Conservation (phyloP, 352 stramenopile genomes). For the Halophytophthora polymorphica region DNA sequence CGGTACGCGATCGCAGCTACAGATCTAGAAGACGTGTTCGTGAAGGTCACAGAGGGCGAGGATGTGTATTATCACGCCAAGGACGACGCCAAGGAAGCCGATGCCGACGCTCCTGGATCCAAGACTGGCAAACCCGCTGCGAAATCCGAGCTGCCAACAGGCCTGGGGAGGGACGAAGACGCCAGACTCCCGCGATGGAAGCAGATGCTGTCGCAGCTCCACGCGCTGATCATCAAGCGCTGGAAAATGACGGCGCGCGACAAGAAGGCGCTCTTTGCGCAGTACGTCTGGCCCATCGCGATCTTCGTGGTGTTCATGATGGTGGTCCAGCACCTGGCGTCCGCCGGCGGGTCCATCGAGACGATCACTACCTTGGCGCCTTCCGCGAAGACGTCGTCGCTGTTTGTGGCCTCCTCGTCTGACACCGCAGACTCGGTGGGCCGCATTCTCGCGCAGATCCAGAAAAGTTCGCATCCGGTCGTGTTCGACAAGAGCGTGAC, state of each 20-base stretch:
- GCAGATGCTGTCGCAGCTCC: constrained; percentile 41
- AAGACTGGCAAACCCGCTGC: constrained; percentile 10
- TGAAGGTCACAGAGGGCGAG: constrained; percentile 89
- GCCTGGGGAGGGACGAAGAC: constrained; percentile 4
- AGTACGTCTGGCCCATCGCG: constrained; percentile 70
- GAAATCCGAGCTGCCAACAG: constrained; percentile 10
- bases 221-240: constrained; percentile 53
- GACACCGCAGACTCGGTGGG: constrained; percentile 20
- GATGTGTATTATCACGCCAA: constrained; percentile 72
- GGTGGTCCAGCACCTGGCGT: constrained; percentile 35
- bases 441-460: constrained; percentile 30
- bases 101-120: neutral
- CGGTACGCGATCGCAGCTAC: constrained; percentile 97
- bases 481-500: constrained; percentile 26
- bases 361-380: constrained; percentile 44
- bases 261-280: constrained; percentile 55
- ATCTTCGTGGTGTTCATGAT: constrained; percentile 58
- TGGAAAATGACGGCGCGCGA: constrained; percentile 52
- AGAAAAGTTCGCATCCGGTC: constrained; percentile 18
- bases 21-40: constrained; percentile 99
- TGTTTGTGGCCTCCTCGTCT: constrained; percentile 40
- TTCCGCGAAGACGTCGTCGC: constrained; percentile 30
- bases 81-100: constrained; percentile 26
- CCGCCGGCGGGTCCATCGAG: constrained; percentile 33
- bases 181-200: constrained; percentile 18